phyloP scores from a whole-genome alignment of 495 filamentous ascomycete genomes.

The Geoglossum glabrum region DNA sequence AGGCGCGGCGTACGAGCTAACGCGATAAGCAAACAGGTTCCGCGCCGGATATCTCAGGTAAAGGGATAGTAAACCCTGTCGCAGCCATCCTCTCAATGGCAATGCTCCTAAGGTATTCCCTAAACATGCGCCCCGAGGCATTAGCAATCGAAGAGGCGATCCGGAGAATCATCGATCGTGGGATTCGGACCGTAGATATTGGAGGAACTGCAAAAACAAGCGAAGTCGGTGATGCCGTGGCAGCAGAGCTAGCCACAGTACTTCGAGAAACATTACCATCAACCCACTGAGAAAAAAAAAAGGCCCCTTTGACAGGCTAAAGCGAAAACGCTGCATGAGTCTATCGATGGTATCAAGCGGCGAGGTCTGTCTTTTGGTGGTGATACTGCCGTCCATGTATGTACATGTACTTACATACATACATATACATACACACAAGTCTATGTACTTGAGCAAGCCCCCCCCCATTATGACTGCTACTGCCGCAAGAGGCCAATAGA shows the following conservation, averaged over 20 bases:
- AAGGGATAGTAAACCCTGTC: conserved; percentile 73
- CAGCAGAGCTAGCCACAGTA: conserved; percentile 41
- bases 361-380: no score
- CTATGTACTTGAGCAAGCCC: no score
- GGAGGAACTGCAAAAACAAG: conserved; percentile 48
- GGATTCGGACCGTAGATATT: conserved; percentile 58
- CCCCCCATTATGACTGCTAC: no score
- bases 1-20: not conserved
- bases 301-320: no score
- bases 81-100: conserved; percentile 74
- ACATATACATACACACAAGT: no score
- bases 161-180: conserved; percentile 50
- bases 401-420: no score
- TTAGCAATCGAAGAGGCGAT: conserved; percentile 63
- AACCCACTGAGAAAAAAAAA: not conserved
- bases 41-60: conserved; percentile 60
- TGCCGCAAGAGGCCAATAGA: no score
- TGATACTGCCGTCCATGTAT: no score
- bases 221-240: conserved; percentile 71
- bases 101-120: conserved; percentile 82
- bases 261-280: conserved; percentile 12
- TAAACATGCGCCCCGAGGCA: conserved; percentile 55
- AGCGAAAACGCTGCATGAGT: no score
- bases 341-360: no score
- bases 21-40: no score